Evolutionary conservation across 2,329 filamentous ascomycete species (phyloP).

Genomic region (Fusarium nygamai): DNA sequence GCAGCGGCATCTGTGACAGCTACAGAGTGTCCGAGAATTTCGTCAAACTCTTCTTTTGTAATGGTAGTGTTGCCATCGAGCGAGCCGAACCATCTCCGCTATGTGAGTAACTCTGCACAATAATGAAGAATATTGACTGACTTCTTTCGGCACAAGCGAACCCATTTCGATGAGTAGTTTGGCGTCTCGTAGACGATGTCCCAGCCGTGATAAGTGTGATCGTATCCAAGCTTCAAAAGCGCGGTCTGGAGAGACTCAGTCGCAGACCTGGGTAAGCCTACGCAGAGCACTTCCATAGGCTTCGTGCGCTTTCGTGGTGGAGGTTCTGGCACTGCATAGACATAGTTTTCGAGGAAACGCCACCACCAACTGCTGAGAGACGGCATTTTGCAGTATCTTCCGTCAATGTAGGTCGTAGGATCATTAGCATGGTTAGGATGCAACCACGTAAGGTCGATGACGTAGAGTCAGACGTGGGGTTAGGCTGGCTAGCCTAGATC

Average conservation of each 20-base stretch:
- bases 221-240: constrained; percentile 43
- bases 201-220: constrained; percentile 50
- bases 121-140: not conserved
- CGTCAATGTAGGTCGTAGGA: too few species aligned
- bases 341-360: constrained; percentile 8
- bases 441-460: not conserved
- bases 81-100: constrained; percentile 16
- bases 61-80: constrained; percentile 10
- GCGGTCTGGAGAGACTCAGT: constrained; percentile 50
- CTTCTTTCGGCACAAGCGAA: constrained; percentile 19
- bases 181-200: constrained; percentile 46
- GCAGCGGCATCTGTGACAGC: constrained; percentile 23
- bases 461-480: not conserved
- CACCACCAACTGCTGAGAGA: constrained; percentile 21
- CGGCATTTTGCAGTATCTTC: not conserved
- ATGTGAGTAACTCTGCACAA: not conserved
- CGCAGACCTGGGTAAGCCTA: constrained; percentile 47
- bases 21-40: constrained; percentile 19
- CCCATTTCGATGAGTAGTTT: constrained; percentile 11
- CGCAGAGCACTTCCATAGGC: constrained; percentile 49
- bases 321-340: constrained; percentile 26
- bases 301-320: constrained; percentile 40
- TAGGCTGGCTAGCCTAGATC: not conserved
- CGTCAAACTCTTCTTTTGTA: constrained; percentile 19
- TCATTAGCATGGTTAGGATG: too few species aligned